Conservation (phyloP, 441 rosid genomes). For the Populus hybrid region DNA sequence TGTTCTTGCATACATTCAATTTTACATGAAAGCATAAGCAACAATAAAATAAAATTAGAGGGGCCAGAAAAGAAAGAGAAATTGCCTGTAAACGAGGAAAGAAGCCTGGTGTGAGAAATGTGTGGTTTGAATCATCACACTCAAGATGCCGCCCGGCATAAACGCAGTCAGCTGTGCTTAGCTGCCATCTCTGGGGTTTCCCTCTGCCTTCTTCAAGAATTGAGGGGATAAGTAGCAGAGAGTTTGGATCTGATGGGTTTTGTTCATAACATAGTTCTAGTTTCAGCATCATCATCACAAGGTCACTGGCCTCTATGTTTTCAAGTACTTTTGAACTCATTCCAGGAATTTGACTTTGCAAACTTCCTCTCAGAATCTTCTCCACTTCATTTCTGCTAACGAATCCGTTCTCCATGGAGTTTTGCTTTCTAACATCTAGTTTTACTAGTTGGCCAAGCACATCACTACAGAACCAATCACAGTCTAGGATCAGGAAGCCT, state of each 20-base stretch:
- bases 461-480: constrained; percentile 87
- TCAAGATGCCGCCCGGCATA: constrained; percentile 85
- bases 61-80: not conserved
- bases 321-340: constrained; percentile 80
- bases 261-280: constrained; percentile 77
- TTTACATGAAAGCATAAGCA: not conserved
- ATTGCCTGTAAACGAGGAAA: constrained; percentile 89
- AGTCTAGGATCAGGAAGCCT: constrained; percentile 72
- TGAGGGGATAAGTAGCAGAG: constrained; percentile 69
- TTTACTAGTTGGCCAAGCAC: constrained; percentile 75
- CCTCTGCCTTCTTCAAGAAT: constrained; percentile 95
- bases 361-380: constrained; percentile 64
- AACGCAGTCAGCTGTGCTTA: constrained; percentile 50
- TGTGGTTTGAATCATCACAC: constrained; percentile 87
- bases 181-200: constrained; percentile 76
- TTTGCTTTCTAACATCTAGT: constrained; percentile 63
- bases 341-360: constrained; percentile 85
- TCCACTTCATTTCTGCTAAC: constrained; percentile 69
- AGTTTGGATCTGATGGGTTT: constrained; percentile 72
- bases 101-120: constrained; percentile 86
- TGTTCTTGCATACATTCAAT: no score
- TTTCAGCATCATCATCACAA: constrained; percentile 81
- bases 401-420: constrained; percentile 58
- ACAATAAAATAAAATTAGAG: not conserved
- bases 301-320: constrained; percentile 65